Evolutionary conservation across 1,284 basidiomycete genomes (phyloP).

Genomic region (Ganoderma multipileum): DNA sequence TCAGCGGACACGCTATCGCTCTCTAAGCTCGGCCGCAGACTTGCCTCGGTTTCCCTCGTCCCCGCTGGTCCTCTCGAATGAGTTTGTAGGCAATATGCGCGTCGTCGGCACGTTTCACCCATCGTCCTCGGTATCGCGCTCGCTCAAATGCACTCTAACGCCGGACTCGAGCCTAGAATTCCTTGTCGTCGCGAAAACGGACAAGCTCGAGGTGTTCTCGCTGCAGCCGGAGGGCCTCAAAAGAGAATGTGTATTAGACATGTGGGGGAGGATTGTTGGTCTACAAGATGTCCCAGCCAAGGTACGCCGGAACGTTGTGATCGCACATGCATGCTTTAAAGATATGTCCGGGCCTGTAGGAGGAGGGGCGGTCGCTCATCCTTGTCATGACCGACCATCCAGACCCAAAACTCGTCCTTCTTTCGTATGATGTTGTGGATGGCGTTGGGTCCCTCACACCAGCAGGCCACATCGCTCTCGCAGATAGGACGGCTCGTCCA

Average conservation of each 20-base stretch:
- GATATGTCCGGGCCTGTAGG: constrained; percentile 39
- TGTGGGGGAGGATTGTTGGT: constrained; percentile 70
- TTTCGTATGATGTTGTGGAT: constrained; percentile 53
- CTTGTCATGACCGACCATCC: constrained; percentile 76
- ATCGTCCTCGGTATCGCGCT: constrained; percentile 67
- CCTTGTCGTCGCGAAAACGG: constrained; percentile 70
- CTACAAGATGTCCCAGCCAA: constrained; percentile 59
- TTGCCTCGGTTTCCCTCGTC: background rate
- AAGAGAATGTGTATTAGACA: constrained; percentile 60
- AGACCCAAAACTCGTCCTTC: constrained; percentile 69
- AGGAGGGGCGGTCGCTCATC: constrained; percentile 55
- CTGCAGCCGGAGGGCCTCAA: constrained; percentile 62
- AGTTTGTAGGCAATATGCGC: constrained; percentile 54
- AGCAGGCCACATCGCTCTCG: constrained; percentile 54
- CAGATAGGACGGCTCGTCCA: constrained; percentile 59
- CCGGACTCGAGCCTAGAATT: constrained; percentile 54
- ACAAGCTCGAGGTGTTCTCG: constrained; percentile 70
- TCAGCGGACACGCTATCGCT: too few species aligned
- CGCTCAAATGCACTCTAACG: constrained; percentile 62
- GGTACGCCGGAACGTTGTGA: constrained; percentile 45
- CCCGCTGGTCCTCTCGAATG: background rate
- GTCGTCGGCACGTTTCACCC: constrained; percentile 72
- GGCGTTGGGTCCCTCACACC: constrained; percentile 46
- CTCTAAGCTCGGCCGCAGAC: background rate
- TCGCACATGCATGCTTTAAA: constrained; percentile 1